phyloP scores from a whole-genome alignment of 2,329 filamentous ascomycete genomes.

The Ciborinia camelliae region DNA sequence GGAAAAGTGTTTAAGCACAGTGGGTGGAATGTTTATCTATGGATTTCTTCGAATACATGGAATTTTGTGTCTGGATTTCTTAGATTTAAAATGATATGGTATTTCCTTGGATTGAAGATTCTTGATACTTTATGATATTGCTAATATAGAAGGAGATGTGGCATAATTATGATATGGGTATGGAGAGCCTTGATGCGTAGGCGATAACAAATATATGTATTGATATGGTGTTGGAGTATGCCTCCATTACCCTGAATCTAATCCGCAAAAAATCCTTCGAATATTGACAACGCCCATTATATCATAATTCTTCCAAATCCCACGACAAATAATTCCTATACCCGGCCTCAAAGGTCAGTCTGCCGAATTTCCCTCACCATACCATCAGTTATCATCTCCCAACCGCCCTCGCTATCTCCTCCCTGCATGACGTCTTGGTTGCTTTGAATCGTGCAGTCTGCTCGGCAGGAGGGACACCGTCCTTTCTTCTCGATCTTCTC shows the following conservation, averaged over 20 bases:
- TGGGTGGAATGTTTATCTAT: background rate
- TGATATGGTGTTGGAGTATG: background rate
- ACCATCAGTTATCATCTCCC: background rate
- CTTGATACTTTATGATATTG: background rate
- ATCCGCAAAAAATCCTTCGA: background rate
- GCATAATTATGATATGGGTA: background rate
- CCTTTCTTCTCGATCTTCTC: background rate
- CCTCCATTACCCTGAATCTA: background rate
- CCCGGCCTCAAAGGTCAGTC: background rate
- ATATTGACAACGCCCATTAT: background rate
- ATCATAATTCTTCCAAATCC: background rate
- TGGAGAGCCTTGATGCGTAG: background rate
- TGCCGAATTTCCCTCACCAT: background rate
- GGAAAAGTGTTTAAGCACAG: background rate
- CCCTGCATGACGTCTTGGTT: background rate
- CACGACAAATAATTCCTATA: no score
- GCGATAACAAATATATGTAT: background rate
- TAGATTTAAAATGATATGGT: background rate
- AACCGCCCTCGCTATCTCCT: background rate
- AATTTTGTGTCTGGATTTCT: background rate
- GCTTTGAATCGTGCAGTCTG: background rate
- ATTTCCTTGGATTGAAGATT: background rate
- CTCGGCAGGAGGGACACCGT: background rate
- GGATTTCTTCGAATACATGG: slow-evolving; percentile 6
- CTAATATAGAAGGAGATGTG: background rate